These are phyloP conservation scores for Gastrolobium bilobum DNA, from an alignment of 306 rosid species.

Conservation along the genomic window DNA sequence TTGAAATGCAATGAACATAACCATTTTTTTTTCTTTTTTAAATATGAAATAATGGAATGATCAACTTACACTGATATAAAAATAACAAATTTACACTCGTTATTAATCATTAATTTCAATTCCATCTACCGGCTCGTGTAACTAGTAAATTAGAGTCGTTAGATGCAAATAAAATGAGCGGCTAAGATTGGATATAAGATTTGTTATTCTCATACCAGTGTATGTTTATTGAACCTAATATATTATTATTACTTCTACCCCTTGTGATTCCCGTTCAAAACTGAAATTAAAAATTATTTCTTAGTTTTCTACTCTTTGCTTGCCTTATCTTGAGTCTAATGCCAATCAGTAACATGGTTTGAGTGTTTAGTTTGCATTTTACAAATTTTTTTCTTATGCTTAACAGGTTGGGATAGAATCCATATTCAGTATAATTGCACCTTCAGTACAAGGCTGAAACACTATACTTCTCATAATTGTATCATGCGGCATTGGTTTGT, in stretches of 20 bases:
- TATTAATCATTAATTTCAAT: no score
- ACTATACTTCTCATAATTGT: slow-evolving; percentile 41
- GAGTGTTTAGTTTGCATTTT: background rate
- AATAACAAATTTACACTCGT: no score
- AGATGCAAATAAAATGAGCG: no score
- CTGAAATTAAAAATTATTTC: background rate
- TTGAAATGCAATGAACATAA: background rate
- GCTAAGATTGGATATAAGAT: no score
- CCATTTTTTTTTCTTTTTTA: background rate
- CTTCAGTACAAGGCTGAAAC: slow-evolving; percentile 40
- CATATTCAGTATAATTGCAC: slow-evolving; percentile 46
- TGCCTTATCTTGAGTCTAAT: background rate
- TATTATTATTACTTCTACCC: background rate
- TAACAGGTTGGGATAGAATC: slow-evolving; percentile 56
- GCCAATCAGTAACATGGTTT: slow-evolving; percentile 2
- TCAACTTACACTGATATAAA: no score
- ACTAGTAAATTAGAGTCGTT: no score
- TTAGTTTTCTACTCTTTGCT: background rate
- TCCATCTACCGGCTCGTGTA: no score
- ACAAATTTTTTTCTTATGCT: background rate
- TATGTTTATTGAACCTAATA: no score
- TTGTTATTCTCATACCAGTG: no score
- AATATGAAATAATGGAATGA: background rate
- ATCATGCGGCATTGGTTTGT: slow-evolving; percentile 48
- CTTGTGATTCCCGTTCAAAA: background rate